These are phyloP conservation scores for Xylaria polymorpha DNA, from an alignment of 2,329 filamentous ascomycete genomes.

Conservation along the genomic window DNA sequence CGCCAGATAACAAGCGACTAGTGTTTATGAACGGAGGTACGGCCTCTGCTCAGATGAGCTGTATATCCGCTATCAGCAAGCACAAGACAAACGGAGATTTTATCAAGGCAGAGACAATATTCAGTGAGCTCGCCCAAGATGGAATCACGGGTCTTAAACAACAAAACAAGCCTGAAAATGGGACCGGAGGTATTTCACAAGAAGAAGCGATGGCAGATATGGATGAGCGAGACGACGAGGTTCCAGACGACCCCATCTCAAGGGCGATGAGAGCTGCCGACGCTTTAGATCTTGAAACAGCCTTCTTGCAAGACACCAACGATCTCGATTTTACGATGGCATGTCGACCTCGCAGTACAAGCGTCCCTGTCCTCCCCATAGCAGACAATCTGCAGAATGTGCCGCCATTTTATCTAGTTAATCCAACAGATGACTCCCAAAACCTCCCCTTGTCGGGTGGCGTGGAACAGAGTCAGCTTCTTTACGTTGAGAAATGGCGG, in stretches of 20 bases:
- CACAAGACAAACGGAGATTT: conserved; percentile 63
- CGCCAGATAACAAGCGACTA: conserved; percentile 61
- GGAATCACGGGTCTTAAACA: conserved; percentile 57
- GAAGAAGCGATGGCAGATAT: conserved; percentile 35
- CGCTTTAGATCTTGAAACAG: conserved; percentile 66
- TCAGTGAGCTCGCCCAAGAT: conserved; percentile 62
- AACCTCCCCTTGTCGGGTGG: conserved; percentile 19
- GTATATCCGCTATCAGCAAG: conserved; percentile 65
- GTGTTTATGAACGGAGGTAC: conserved; percentile 72
- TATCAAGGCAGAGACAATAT: conserved; percentile 62
- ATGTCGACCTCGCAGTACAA: conserved; percentile 60
- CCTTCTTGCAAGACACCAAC: conserved; percentile 62
- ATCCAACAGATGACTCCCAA: conserved; percentile 44
- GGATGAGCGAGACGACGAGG: conserved; percentile 30
- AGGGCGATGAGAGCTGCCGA: conserved; percentile 70
- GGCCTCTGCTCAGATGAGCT: conserved; percentile 64
- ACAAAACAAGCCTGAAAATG: conserved; percentile 17
- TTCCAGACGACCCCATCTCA: conserved; percentile 61
- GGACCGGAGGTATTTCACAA: background rate
- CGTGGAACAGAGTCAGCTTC: conserved; percentile 20
- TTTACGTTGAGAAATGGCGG: conserved; percentile 34
- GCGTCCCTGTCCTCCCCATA: conserved; percentile 60
- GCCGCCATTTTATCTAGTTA: conserved; percentile 63
- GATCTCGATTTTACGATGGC: conserved; percentile 60
- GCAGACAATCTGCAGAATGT: conserved; percentile 57